A percentile compares a stretch with the other conserved stretches of the same genome.
phyloP scores from a whole-genome alignment of 2,329 filamentous ascomycete genomes.

The Chalaropsis ovoidea region DNA sequence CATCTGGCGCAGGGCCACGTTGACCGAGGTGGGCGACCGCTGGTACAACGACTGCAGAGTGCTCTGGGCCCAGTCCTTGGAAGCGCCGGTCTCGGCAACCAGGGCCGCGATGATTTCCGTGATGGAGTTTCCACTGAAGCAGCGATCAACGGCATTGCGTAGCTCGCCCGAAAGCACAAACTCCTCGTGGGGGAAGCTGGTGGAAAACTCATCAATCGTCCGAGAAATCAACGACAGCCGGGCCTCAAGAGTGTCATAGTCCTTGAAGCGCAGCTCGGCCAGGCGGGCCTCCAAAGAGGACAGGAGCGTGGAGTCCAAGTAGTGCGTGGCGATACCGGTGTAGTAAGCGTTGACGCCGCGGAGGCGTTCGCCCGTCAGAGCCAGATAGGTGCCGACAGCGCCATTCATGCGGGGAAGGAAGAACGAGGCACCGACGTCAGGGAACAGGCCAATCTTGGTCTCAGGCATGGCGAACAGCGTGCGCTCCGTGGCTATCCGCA shows the following conservation, averaged over 20 bases:
- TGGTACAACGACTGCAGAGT: conserved; percentile 64
- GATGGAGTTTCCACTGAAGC: conserved; percentile 59
- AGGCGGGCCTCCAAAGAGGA: conserved; percentile 73
- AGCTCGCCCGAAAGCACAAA: conserved; percentile 54
- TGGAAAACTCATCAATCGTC: conserved; percentile 86
- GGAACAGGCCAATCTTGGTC: conserved; percentile 97
- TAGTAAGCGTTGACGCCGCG: conserved; percentile 80
- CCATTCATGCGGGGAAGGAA: conserved; percentile 88
- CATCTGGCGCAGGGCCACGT: conserved; percentile 78
- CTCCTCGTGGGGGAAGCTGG: conserved; percentile 68
- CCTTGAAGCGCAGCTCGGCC: conserved; percentile 78
- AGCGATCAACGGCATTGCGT: conserved; percentile 74
- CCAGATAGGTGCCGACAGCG: conserved; percentile 79
- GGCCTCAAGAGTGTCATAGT: conserved; percentile 53
- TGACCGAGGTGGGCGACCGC: conserved; percentile 76
- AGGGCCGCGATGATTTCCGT: conserved; percentile 62
- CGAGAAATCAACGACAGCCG: conserved; percentile 66
- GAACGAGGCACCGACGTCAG: conserved; percentile 92
- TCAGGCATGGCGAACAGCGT: conserved; percentile 98
- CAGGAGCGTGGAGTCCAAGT: conserved; percentile 81
- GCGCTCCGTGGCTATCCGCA: conserved; percentile 90
- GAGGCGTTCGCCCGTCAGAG: conserved; percentile 76
- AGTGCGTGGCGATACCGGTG: conserved; percentile 87
- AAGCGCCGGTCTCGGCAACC: conserved; percentile 38
- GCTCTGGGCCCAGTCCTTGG: conserved; percentile 64